Conservation (phyloP, 2,329 filamentous ascomycete genomes). For the Calonectria pteridis region DNA sequence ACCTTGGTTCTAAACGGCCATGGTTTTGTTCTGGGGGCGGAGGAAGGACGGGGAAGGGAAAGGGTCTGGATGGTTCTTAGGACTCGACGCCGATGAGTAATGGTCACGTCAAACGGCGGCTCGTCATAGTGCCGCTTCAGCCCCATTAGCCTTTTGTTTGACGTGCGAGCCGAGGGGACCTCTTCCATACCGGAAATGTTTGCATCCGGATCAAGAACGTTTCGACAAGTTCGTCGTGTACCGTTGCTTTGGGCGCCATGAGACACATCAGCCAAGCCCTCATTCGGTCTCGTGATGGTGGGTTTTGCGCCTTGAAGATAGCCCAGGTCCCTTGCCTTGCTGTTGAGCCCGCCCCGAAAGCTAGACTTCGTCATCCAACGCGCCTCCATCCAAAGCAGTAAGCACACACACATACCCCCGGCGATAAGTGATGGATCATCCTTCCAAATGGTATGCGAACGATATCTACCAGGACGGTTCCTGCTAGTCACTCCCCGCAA, state of each 20-base stretch:
- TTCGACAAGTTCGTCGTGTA: neutral
- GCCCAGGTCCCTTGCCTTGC: neutral
- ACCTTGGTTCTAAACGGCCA: neutral
- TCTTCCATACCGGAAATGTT: conserved; percentile 10
- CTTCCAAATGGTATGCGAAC: conserved; percentile 4
- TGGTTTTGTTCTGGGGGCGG: neutral
- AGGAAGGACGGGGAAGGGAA: no score
- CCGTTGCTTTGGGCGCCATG: neutral
- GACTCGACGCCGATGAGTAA: neutral
- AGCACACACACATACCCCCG: neutral
- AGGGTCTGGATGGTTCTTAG: neutral
- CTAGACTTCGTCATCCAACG: conserved; percentile 14
- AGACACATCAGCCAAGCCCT: neutral
- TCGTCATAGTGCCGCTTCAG: neutral
- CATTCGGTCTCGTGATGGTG: conserved; percentile 17
- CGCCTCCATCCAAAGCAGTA: neutral
- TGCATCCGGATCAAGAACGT: conserved; percentile 2
- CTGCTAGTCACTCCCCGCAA: conserved; percentile 16
- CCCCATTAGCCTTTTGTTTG: neutral
- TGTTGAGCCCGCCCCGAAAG: neutral
- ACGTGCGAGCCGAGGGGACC: neutral
- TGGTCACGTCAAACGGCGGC: neutral
- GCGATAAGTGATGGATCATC: conserved; percentile 23
- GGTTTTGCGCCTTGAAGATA: neutral
- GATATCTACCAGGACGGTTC: conserved; percentile 15